phyloP scores from a whole-genome alignment of 1,284 basidiomycete species.

The Pisolithus thermaeus region DNA sequence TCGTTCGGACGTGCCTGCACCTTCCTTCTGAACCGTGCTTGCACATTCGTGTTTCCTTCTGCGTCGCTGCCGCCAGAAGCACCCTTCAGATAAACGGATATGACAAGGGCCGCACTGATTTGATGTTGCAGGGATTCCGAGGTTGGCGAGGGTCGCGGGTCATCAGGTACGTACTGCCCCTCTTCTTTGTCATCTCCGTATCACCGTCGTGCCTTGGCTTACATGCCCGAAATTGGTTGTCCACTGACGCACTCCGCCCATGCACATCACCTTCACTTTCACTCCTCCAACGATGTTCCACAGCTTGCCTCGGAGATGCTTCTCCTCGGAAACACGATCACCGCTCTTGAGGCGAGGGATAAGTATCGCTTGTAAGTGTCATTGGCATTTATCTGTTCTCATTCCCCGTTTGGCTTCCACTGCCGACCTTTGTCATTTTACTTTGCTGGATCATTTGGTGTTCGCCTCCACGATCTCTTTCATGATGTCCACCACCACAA shows the following conservation, averaged over 20 bases:
- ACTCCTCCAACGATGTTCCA: not conserved
- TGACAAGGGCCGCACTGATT: not conserved
- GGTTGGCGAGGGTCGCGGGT: constrained; percentile 54
- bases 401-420: constrained; percentile 4
- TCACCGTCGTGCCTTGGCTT: not conserved
- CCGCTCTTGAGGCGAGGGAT: constrained; percentile 61
- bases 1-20: too few relatives aligned
- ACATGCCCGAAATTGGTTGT: not conserved
- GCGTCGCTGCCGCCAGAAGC: too few relatives aligned
- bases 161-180: constrained; percentile 50
- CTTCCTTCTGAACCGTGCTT: too few relatives aligned
- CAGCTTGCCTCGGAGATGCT: constrained; percentile 77
- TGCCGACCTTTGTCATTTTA: not conserved
- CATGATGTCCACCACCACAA: not conserved
- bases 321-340: constrained; percentile 62
- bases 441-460: not conserved
- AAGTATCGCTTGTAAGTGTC: constrained; percentile 69
- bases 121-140: constrained; percentile 49
- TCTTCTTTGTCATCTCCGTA: constrained; percentile 12
- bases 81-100: constrained; percentile 10
- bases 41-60: too few relatives aligned
- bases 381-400: constrained; percentile 9
- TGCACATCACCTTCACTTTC: not conserved
- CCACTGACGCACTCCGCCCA: not conserved
- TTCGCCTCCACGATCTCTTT: not conserved